Conservation (phyloP, 2,329 filamentous ascomycete genomes). For the Neonectria ditissima region DNA sequence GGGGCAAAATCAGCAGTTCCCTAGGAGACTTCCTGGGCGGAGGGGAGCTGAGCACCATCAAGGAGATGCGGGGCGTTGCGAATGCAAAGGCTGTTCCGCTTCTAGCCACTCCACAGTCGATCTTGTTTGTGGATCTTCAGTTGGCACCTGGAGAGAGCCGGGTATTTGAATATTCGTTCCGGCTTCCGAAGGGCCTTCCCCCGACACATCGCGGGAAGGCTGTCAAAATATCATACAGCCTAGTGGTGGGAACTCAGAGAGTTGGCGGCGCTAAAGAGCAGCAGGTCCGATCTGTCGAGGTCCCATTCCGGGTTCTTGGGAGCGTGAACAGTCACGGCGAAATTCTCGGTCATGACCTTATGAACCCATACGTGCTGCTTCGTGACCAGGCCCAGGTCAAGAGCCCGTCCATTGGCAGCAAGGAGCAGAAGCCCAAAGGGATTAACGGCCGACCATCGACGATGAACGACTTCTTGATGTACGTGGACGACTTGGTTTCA, state of each 20-base stretch:
- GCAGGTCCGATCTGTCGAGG: conserved; percentile 88
- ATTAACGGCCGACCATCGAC: conserved; percentile 51
- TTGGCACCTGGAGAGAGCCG: conserved; percentile 89
- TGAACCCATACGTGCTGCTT: conserved; percentile 91
- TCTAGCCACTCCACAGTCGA: conserved; percentile 94
- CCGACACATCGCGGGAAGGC: conserved; percentile 91
- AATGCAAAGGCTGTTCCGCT: conserved; percentile 90
- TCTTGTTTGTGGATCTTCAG: conserved; percentile 93
- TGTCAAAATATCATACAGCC: conserved; percentile 91
- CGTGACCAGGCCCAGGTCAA: conserved; percentile 82
- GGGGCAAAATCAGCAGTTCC: conserved; percentile 88
- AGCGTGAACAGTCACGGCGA: conserved; percentile 92
- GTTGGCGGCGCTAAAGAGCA: conserved; percentile 82
- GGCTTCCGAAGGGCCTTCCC: conserved; percentile 87
- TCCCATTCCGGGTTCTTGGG: conserved; percentile 92
- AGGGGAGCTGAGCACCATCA: conserved; percentile 90
- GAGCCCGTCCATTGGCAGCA: conserved; percentile 49
- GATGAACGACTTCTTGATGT: conserved; percentile 77
- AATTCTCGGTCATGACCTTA: conserved; percentile 91
- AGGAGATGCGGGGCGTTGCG: conserved; percentile 91
- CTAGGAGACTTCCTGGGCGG: conserved; percentile 88
- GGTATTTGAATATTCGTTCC: conserved; percentile 88
- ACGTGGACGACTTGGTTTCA: conserved; percentile 80
- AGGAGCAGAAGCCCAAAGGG: conserved; percentile 44
- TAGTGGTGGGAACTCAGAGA: conserved; percentile 92